phyloP scores from a whole-genome alignment of 495 filamentous ascomycete genomes.

The Astrothelium macrocarpum region DNA sequence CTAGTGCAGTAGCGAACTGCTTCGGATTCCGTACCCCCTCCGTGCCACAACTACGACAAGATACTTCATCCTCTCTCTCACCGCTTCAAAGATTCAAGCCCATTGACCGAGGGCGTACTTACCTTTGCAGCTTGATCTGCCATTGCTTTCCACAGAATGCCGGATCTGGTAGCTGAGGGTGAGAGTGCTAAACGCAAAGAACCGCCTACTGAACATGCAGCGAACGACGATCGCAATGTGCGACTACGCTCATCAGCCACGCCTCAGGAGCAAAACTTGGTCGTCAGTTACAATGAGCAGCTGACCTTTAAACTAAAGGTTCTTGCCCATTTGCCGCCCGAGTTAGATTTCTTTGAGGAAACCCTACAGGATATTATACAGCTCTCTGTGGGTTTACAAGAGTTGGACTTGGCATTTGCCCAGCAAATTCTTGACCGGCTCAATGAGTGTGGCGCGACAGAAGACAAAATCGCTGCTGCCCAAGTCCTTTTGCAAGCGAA shows the following conservation, averaged over 20 bases:
- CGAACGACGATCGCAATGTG: background rate
- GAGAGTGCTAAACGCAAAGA: background rate
- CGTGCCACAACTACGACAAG: too few relatives aligned
- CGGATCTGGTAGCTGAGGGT: too few relatives aligned
- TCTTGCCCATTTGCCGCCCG: background rate
- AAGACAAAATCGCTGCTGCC: background rate
- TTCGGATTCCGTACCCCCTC: too few relatives aligned
- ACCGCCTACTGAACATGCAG: background rate
- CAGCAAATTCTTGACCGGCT: background rate
- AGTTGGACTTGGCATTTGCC: background rate
- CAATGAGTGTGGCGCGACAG: background rate
- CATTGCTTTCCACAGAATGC: too few relatives aligned
- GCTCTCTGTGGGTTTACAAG: background rate
- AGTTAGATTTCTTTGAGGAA: background rate
- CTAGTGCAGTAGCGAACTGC: too few relatives aligned
- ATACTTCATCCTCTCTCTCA: background rate
- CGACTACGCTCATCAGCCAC: background rate
- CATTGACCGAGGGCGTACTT: background rate
- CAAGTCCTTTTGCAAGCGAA: background rate
- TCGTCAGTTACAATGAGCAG: background rate
- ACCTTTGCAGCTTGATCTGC: too few relatives aligned
- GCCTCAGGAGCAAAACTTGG: background rate
- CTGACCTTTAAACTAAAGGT: background rate
- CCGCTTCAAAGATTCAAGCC: background rate
- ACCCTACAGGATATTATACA: background rate